Evolutionary conservation across 805 yeast genomes (phyloP).

Genomic region (Maudiozyma barnettii): DNA sequence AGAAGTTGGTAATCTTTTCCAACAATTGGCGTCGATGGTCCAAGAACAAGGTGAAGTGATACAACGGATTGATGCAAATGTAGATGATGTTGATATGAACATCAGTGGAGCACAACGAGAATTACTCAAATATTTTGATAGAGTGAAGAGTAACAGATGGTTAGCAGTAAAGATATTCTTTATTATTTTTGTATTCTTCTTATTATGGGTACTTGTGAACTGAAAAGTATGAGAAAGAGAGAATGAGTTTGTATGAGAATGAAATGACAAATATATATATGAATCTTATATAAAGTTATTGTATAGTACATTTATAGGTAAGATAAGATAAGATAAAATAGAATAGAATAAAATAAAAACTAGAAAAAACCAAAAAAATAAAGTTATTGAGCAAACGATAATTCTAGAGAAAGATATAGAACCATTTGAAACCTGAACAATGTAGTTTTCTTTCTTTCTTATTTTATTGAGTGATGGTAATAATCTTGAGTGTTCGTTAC

Average conservation of each 20-base stretch:
- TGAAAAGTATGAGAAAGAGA: slow-evolving; percentile 17
- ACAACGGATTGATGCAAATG: slow-evolving; percentile 89
- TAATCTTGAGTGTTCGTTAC: slow-evolving; percentile 25
- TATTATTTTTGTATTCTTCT: slow-evolving; percentile 64
- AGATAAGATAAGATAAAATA: background rate
- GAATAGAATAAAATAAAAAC: background rate
- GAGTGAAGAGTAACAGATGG: slow-evolving; percentile 87
- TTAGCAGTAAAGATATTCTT: slow-evolving; percentile 84
- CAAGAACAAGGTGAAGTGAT: slow-evolving; percentile 95
- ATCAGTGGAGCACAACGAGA: slow-evolving; percentile 93
- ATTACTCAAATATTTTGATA: slow-evolving; percentile 77
- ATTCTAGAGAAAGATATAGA: too few species aligned
- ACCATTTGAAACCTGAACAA: too few species aligned
- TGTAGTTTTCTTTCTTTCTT: too few species aligned
- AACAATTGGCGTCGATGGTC: slow-evolving; percentile 94
- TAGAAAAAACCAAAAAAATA: background rate
- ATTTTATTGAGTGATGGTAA: too few species aligned
- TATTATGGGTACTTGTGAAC: slow-evolving; percentile 71
- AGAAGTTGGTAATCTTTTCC: slow-evolving; percentile 90
- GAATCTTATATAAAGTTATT: background rate
- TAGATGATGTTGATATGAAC: slow-evolving; percentile 84
- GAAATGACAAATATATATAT: background rate
- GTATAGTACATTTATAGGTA: background rate
- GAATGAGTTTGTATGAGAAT: background rate
- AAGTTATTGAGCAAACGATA: background rate